These are phyloP conservation scores for Cutaneotrichosporon arboriforme DNA, from an alignment of 1,284 basidiomycete genomes.

Conservation along the genomic window DNA sequence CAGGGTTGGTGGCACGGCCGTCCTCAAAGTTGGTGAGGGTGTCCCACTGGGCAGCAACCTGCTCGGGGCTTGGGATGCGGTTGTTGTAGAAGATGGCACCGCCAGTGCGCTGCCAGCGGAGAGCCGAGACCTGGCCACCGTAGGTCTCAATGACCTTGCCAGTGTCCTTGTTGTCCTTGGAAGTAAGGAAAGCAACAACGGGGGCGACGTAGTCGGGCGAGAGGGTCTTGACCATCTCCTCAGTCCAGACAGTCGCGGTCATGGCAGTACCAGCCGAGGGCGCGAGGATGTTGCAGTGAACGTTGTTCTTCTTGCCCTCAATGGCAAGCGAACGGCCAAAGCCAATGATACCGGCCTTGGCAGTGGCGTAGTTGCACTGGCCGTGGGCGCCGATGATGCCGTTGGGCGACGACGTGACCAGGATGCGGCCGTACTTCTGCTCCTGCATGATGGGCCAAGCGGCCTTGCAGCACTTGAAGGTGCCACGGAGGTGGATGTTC, in stretches of 20 bases:
- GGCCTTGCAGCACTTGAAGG: constrained; percentile 79
- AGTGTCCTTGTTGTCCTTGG: constrained; percentile 68
- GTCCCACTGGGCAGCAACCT: constrained; percentile 70
- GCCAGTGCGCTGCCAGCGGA: constrained; percentile 86
- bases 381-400: constrained; percentile 96
- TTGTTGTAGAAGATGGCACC: constrained; percentile 71
- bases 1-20: constrained; percentile 65
- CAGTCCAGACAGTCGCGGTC: constrained; percentile 78
- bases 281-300: constrained; percentile 80
- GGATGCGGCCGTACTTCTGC: constrained; percentile 93
- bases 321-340: constrained; percentile 83
- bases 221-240: constrained; percentile 81
- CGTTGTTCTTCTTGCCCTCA: constrained; percentile 88
- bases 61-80: constrained; percentile 68
- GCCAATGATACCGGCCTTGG: constrained; percentile 90
- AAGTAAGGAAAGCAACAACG: constrained; percentile 83
- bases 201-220: constrained; percentile 85
- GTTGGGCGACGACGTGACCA: constrained; percentile 88
- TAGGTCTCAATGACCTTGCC: constrained; percentile 81
- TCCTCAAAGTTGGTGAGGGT: constrained; percentile 77
- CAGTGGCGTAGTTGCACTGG: constrained; percentile 77
- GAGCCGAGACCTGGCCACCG: constrained; percentile 88
- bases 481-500: constrained; percentile 69
- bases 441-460: constrained; percentile 96
- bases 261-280: constrained; percentile 88